A percentile compares a stretch with the other conserved stretches of the same genome.
Evolutionary conservation across 305 asterid species (phyloP).

Genomic region (Solanum hybrid): DNA sequence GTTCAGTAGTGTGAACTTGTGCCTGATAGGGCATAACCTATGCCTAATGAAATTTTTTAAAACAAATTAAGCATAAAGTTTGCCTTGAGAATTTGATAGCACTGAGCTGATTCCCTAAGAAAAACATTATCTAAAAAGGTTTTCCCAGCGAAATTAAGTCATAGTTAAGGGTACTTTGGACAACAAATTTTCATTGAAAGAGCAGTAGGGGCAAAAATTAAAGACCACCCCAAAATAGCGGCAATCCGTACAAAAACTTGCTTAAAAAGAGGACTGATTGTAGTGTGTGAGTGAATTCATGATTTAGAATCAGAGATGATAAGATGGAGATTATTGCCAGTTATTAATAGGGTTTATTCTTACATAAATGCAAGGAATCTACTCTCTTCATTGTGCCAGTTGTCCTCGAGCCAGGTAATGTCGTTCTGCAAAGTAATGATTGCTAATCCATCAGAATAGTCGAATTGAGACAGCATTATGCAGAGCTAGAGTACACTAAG

Average conservation of each 20-base stretch:
- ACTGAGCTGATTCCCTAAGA: neutral
- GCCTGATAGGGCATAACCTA: neutral
- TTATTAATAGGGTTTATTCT: constrained; percentile 18
- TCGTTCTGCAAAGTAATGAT: constrained; percentile 46
- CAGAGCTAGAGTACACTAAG: neutral
- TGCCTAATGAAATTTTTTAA: neutral
- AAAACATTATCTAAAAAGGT: neutral
- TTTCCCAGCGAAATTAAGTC: neutral
- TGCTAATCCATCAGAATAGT: neutral
- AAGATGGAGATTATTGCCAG: neutral
- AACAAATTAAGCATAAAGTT: neutral
- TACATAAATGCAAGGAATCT: constrained; percentile 95
- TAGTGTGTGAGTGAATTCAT: neutral
- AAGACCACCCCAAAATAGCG: neutral
- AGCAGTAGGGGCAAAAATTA: neutral
- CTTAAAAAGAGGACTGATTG: neutral
- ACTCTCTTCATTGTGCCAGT: constrained; percentile 82
- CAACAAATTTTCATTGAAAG: neutral
- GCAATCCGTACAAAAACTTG: neutral
- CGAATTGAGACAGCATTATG: neutral
- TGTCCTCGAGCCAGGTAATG: constrained; percentile 92
- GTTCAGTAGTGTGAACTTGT: neutral
- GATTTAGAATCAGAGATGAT: neutral
- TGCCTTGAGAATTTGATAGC: neutral
- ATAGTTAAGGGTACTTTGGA: neutral